Conservation (phyloP, 2,329 filamentous ascomycete genomes). For the Camillea tinctor region DNA sequence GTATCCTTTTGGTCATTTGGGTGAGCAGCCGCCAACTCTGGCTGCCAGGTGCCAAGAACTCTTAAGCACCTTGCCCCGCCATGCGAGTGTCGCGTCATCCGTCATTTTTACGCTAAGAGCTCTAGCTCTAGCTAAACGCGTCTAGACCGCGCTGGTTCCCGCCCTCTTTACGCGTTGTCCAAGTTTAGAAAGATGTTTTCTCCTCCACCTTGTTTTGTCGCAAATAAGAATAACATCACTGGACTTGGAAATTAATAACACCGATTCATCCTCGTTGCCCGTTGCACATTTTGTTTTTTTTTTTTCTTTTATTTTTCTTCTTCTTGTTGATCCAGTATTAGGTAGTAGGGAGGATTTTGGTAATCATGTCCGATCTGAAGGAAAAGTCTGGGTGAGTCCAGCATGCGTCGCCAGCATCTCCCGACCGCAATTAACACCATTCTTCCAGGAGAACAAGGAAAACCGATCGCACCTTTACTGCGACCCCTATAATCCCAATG, state of each 20-base stretch:
- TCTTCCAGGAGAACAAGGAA: constrained; percentile 15
- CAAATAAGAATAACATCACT: background rate
- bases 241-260: no score
- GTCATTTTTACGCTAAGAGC: background rate
- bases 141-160: background rate
- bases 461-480: constrained; percentile 20
- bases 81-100: background rate
- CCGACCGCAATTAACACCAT: background rate
- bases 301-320: background rate
- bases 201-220: background rate
- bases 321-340: background rate
- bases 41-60: background rate
- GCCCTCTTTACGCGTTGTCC: background rate
- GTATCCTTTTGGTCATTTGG: background rate
- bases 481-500: constrained; percentile 7
- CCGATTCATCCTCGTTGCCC: no score
- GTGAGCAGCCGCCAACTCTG: constrained; percentile 2
- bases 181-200: background rate
- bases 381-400: background rate
- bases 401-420: background rate
- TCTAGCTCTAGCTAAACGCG: no score
- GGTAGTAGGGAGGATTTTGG: background rate
- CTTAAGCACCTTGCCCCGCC: background rate
- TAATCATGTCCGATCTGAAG: background rate
- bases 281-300: background rate